Evolutionary conservation across 495 filamentous ascomycete species (phyloP), one percentile per base, ranked within the genome.

Genomic region (Penicillium mononematosum): DNA sequence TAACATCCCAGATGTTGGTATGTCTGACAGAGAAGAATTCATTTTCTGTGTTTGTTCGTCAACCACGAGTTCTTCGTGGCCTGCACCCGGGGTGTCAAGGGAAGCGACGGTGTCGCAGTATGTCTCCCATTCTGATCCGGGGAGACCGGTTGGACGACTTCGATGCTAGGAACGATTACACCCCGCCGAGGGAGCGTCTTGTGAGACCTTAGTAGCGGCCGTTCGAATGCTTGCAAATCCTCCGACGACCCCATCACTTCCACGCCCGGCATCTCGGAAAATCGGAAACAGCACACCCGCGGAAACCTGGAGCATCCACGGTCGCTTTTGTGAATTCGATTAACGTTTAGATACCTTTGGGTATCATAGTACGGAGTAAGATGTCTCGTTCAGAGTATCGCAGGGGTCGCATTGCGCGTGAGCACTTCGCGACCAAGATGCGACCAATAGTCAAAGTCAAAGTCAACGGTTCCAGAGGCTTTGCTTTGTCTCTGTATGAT

Each of bases 171-270:
- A 31, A 61, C 53, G 32, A 63, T 50, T 59, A 72, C 58, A 59
- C 66, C 62, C 55, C 63, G 70, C 57, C 74, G 68, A 34, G 75
- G 77, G 29, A 80, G 72, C 20, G 70, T 50, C 63, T 80, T 80
- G 69, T 79, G 78, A 57, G 75, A 67, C 70, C 69, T 78, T 57
- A 78, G 61, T 38, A 73, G 69, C 32, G 71, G 65, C 43, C 65
- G 69, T 31, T 70, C 66, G 9, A 56, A 50, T 45, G 55, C 67
- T 57, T 65, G 57, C 51, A 68, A 65, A 64, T 66, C 71, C 66
- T 63, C 64, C 63, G 66, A 64, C 27, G 70, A 53, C 62, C 57
- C 63, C 63, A 58, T 64, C 62, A 68, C 50, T 51, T 69, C 72
- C 48, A 72, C 61, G 57, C 71, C 64, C 47, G 74, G 76, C 77